Evolutionary conservation across 768 basidiomycete genomes (phyloP).

Genomic region (Macrolepiota albuminosa): DNA sequence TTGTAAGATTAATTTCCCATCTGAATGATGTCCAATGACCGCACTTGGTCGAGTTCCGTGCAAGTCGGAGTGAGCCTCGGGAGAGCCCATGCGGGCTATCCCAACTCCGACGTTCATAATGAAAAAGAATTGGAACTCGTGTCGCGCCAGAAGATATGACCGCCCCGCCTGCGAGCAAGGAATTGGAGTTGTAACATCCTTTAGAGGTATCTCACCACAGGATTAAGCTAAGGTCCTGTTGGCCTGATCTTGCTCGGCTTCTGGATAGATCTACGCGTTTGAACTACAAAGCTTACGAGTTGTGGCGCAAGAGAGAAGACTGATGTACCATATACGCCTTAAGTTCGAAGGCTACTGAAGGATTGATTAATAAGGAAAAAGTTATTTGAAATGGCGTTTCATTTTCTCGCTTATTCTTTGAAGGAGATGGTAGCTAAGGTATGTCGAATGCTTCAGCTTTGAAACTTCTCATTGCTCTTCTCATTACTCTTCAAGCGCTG

Average conservation of each 20-base stretch:
- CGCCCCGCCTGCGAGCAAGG: no score
- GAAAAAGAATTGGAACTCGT: no score
- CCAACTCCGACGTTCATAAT: no score
- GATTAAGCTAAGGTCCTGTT: background rate
- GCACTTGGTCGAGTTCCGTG: no score
- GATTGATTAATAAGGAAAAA: background rate
- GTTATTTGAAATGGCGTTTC: no score
- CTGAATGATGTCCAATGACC: no score
- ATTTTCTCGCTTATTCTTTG: background rate
- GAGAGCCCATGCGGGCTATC: no score
- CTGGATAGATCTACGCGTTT: no score
- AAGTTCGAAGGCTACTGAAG: background rate
- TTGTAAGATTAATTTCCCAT: no score
- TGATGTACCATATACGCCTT: no score
- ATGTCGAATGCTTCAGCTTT: background rate
- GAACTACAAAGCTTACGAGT: background rate
- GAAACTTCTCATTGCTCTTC: background rate
- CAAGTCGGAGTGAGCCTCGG: no score
- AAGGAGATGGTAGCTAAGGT: background rate
- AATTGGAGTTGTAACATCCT: background rate
- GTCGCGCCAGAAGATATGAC: no score
- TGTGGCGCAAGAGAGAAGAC: background rate
- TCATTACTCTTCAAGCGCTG: background rate
- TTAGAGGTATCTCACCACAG: background rate
- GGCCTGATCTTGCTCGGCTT: background rate